phyloP scores from a whole-genome alignment of 345 rosid species.

The Rhodomyrtus tomentosa region DNA sequence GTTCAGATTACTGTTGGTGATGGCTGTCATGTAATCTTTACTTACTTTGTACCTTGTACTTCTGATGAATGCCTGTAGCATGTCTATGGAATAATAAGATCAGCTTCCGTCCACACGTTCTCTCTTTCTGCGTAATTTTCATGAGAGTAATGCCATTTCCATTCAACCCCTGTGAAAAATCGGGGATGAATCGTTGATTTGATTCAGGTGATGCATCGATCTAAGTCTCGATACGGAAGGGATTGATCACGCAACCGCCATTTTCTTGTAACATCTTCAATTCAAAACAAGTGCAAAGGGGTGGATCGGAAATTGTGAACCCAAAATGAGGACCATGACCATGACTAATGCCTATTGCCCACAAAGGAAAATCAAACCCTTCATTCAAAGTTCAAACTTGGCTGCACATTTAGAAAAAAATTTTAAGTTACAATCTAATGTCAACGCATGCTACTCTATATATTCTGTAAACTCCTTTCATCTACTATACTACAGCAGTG shows the following conservation, averaged over 20 bases:
- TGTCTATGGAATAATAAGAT: not conserved
- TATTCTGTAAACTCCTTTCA: not conserved
- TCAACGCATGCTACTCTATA: not conserved
- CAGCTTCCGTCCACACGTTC: not conserved
- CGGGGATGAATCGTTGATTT: not conserved
- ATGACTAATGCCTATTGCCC: not conserved
- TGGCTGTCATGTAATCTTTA: not conserved
- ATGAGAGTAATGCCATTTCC: not conserved
- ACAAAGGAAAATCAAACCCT: not conserved
- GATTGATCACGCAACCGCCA: not conserved
- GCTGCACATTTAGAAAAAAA: not conserved
- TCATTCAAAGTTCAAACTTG: not conserved
- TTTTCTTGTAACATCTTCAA: not conserved
- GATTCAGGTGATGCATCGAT: not conserved
- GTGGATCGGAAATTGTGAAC: not conserved
- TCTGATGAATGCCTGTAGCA: not conserved
- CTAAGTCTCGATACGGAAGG: not conserved
- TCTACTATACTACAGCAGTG: not conserved
- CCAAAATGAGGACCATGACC: not conserved
- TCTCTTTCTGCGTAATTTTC: not conserved
- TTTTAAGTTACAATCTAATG: not conserved
- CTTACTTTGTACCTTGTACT: not conserved
- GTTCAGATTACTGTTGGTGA: not conserved
- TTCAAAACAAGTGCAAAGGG: not conserved
- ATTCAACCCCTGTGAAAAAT: not conserved